Evolutionary conservation across 768 basidiomycete species (phyloP).

Genomic region (Clavaria fumosa): DNA sequence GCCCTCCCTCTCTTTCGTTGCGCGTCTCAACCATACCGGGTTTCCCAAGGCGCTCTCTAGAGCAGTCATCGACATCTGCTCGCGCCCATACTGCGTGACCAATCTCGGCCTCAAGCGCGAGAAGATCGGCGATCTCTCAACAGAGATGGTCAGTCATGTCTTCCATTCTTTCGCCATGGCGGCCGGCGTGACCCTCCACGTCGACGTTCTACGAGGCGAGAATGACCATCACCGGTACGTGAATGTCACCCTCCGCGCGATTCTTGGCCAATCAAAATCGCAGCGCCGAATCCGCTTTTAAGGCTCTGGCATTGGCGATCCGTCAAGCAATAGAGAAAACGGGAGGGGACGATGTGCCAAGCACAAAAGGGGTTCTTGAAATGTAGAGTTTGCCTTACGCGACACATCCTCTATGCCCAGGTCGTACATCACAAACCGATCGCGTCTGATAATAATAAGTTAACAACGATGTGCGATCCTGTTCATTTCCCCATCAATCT

Average conservation of each 20-base stretch:
- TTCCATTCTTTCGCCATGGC: constrained; percentile 98
- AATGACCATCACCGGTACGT: constrained; percentile 95
- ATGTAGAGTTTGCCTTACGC: too few relatives aligned
- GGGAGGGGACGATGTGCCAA: constrained; percentile 81
- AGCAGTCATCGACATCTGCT: constrained; percentile 97
- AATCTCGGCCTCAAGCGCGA: constrained; percentile 79
- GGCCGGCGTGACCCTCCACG: constrained; percentile 83
- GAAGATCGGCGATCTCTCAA: constrained; percentile 88
- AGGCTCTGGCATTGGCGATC: constrained; percentile 90
- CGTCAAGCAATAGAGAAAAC: constrained; percentile 87
- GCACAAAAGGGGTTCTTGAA: constrained; percentile 96
- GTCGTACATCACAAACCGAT: too few relatives aligned
- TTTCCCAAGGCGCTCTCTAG: constrained; percentile 68
- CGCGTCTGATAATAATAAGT: too few relatives aligned
- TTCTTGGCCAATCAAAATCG: background rate
- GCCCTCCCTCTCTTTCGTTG: constrained; percentile 1
- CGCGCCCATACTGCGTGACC: constrained; percentile 88
- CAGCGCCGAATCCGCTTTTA: constrained; percentile 96
- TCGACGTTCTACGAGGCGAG: constrained; percentile 87
- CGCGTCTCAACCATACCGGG: constrained; percentile 4
- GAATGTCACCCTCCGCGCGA: background rate
- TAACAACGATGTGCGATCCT: too few relatives aligned
- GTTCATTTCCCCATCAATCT: too few relatives aligned
- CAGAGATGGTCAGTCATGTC: constrained; percentile 97
- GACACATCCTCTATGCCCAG: too few relatives aligned